Base-by-base conservation (phyloP, 1,284 basidiomycete genomes). In the Trametes hirsuta region DNA sequence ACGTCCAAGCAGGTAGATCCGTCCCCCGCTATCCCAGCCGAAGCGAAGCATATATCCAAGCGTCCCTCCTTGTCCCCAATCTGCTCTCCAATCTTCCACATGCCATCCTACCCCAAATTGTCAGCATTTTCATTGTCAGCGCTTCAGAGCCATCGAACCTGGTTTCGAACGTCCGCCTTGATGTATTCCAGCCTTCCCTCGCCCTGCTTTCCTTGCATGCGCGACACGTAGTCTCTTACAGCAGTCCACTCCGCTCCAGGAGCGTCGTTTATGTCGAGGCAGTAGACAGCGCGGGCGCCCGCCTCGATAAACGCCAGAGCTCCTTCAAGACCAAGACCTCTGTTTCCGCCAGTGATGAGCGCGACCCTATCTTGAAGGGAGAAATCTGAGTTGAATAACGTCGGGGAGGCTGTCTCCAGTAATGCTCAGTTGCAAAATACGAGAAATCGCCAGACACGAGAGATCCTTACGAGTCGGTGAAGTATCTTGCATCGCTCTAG, bases 291-390 rank as follows among this genome's bases (percentile, higher is more conserved):
- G 5, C 87, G 80, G 4, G 91, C 90, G 42, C 91, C 93, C 1
- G 86, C 86, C 75, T 95, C 93, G 36, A 85, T 83, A 30, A 93
- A 75, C 2, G 87, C 84, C 54, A 92, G 79, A 22, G 91, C 91
- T 81, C 91, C 88, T 74, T 93, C 91, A 36, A 95, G 82, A 2
- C 93, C 93, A 6, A 95, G 81, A 2, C 93, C 93, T 44, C 93
- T 81, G 67, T 90, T 91, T 1, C 81, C 93, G 4, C 91, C 91
- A 0, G 91, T 90, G 46, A 94, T 85, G 59, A 94, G 78, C 30
- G 84, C 30, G 30, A 30, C 30, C 30, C 30, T 30, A 30, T 30
- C 30, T 2, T 30, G 4, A 30, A 30, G 30, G 1, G 30, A 30
- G 30, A 30, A 30, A 30, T 30, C 30, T 30, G 8, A 30, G 30